Evolutionary conservation across 345 rosid species (phyloP), one percentile per base, ranked within the genome.

Genomic region (Trapa bicornis): DNA sequence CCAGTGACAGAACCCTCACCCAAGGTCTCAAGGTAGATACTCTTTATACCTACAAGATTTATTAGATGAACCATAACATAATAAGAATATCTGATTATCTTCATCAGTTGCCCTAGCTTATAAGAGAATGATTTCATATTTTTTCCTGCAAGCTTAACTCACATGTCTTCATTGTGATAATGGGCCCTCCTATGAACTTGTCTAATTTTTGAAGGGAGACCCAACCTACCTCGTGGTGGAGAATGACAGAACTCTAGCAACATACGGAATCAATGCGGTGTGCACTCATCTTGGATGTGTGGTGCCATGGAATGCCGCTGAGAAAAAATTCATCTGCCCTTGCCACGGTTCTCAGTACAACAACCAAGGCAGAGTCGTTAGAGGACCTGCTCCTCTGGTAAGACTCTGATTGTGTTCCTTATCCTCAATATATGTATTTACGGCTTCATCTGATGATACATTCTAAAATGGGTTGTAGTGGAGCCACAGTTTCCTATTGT

Each of bases 331-430:
- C 80, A 85, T 94, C 67, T 94, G 99, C 71, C 99, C 99, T 41
- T 94, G 99, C 86, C 97, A 94, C 63, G 99, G 96, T 35, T 94
- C 99, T 7, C 97, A 94, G 73, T 90, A 94, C 88, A 94, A 94
- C 48, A 78, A 92, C 10, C 97, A 94, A 80, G 97, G 99, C 68
- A 87, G 82, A 81, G 97, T 94, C 54, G 96, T 94, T 57, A 77
- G 99, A 82, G 99, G 99, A 60, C 97, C 99, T 29, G 97, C 96
- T 5, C 99, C 99, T 47, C 77, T 94, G 87, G 98, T 90, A 81
- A 86, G 87, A 73, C 14, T 45, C 48, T 54, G 53, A 2, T 38
- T 54, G 33, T 7, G 35, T 22, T 17, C n/a, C 60, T 1, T 50
- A 50, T 22, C 29, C 29, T 22, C 29, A 22, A 22, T 22, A 22